Evolutionary conservation across 1,284 basidiomycete genomes (phyloP).

Genomic region (Pseudozyma sp.): DNA sequence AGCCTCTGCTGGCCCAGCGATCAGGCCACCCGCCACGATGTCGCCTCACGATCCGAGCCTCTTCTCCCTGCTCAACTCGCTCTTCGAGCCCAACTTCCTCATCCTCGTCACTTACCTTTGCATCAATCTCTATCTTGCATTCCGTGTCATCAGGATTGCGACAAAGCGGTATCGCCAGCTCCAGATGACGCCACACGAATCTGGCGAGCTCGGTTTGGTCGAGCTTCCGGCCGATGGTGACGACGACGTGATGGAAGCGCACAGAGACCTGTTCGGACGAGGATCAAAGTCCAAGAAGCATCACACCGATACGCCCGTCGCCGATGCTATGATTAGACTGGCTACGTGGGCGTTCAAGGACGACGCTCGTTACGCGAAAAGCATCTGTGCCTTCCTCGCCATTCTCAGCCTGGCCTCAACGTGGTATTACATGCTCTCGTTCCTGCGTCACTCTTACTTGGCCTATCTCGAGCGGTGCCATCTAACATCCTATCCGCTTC

Average conservation of each 20-base stretch:
- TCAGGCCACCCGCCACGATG: constrained; percentile 4
- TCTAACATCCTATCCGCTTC: constrained; percentile 24
- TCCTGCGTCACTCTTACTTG: constrained; percentile 57
- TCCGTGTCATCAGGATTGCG: constrained; percentile 24
- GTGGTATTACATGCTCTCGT: constrained; percentile 63
- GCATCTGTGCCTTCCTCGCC: constrained; percentile 26
- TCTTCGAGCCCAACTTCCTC: constrained; percentile 53
- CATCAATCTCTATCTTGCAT: constrained; percentile 36
- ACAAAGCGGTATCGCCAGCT: constrained; percentile 32
- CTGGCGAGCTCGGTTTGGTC: constrained; percentile 13
- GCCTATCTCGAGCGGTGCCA: constrained; percentile 48
- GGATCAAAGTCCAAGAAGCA: neutral
- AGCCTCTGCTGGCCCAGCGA: neutral
- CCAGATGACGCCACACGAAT: constrained; percentile 12
- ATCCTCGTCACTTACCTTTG: constrained; percentile 48
- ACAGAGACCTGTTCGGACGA: constrained; percentile 10
- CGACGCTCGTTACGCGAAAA: constrained; percentile 25
- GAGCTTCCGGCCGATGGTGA: constrained; percentile 1
- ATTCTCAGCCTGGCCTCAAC: constrained; percentile 41
- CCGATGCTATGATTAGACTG: constrained; percentile 24
- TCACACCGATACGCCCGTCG: constrained; percentile 22
- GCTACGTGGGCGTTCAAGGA: constrained; percentile 39
- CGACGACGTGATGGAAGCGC: constrained; percentile 7
- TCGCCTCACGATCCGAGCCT: constrained; percentile 28
- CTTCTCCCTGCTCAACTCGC: constrained; percentile 29